Conservation (phyloP, 805 yeast genomes). For the Blastobotrys americana region DNA sequence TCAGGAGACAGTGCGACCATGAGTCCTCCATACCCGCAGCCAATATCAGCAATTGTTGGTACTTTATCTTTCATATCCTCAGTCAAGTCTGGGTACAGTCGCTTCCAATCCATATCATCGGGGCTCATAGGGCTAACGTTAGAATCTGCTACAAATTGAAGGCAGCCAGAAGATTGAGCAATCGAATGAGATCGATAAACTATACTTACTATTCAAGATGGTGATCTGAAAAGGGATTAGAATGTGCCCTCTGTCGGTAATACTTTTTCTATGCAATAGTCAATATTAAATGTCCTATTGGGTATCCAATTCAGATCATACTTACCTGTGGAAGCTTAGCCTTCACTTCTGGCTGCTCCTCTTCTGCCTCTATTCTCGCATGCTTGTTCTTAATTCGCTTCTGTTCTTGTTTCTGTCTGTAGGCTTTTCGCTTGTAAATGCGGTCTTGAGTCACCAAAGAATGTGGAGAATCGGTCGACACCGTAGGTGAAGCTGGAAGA, state of each 20-base stretch:
- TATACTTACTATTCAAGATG: slow-evolving; percentile 59
- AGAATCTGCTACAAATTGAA: no score
- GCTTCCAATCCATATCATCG: slow-evolving; percentile 78
- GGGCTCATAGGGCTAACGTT: slow-evolving; percentile 61
- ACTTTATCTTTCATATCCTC: slow-evolving; percentile 36
- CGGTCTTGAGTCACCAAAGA: no score
- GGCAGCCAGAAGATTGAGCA: no score
- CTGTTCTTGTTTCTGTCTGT: slow-evolving; percentile 41
- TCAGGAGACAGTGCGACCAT: slow-evolving; percentile 69
- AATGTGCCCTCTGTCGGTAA: slow-evolving; percentile 95
- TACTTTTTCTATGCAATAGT: slow-evolving; percentile 45
- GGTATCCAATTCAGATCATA: slow-evolving; percentile 3
- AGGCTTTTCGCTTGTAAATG: slow-evolving; percentile 28
- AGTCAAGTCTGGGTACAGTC: slow-evolving; percentile 58
- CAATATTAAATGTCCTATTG: background rate
- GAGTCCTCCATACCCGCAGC: slow-evolving; percentile 97
- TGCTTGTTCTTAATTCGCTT: slow-evolving; percentile 42
- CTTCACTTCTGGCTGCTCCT: slow-evolving; percentile 21
- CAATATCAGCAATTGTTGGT: slow-evolving; percentile 75
- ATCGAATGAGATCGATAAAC: background rate
- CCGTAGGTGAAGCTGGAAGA: no score
- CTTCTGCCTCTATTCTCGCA: slow-evolving; percentile 36
- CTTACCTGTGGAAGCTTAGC: slow-evolving; percentile 68
- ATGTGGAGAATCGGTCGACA: no score
- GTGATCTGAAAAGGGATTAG: slow-evolving; percentile 96